A percentile compares a stretch with the other conserved stretches of the same genome.
These are phyloP conservation scores for Debaryomyces fabryi DNA, from an alignment of 1,139 yeast species.

Conservation along the genomic window DNA sequence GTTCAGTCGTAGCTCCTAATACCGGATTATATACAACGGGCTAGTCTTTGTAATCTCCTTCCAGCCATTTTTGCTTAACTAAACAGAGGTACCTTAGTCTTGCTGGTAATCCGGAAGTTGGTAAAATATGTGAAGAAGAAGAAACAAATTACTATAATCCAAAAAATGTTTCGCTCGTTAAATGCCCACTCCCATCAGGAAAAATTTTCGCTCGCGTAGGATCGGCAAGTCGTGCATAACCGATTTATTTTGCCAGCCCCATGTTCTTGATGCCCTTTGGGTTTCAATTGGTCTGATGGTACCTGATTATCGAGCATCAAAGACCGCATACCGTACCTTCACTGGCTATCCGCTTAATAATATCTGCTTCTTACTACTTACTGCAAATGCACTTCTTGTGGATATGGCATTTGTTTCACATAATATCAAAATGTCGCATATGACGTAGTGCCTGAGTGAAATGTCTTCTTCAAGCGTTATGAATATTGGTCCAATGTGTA, in stretches of 20 bases:
- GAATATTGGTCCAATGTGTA: neutral
- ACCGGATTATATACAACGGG: conserved; percentile 44
- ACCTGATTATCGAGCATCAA: neutral
- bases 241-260: neutral
- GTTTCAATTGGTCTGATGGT: neutral
- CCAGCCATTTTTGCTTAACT: conserved; percentile 57
- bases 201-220: conserved; percentile 7
- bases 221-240: neutral
- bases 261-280: neutral
- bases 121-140: conserved; percentile 30
- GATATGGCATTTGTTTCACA: neutral
- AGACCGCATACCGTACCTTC: neutral
- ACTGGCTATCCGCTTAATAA: neutral
- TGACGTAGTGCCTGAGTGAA: neutral
- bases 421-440: neutral
- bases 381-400: neutral
- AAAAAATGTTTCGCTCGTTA: neutral
- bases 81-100: conserved; percentile 43
- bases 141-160: conserved; percentile 11
- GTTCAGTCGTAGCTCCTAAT: neutral
- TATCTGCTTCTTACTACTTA: neutral
- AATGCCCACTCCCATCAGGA: neutral
- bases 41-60: conserved; percentile 37
- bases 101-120: conserved; percentile 56
- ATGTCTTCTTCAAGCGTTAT: neutral